Evolutionary conservation across 164 flowering plant species (phyloP).

Genomic region (Dillenia suffruticosa): DNA sequence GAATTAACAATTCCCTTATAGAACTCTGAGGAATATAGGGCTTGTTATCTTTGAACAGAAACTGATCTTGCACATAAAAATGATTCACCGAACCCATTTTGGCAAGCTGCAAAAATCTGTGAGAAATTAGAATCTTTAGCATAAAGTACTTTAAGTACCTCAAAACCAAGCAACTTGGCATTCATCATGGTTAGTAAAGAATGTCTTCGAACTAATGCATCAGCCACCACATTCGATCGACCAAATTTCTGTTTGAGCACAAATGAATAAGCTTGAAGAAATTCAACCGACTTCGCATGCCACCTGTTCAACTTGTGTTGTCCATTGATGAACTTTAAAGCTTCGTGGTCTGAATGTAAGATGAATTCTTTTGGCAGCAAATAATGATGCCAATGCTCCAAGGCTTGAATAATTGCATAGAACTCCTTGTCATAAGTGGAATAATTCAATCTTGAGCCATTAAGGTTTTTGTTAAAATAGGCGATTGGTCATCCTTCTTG

Average conservation of each 20-base stretch:
- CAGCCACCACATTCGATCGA: too few relatives aligned
- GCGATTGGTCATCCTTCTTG: background rate
- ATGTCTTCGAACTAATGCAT: too few relatives aligned
- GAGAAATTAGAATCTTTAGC: too few relatives aligned
- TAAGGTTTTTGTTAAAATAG: background rate
- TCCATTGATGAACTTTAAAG: background rate
- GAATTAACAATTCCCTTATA: conserved; percentile 5
- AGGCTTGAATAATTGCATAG: background rate
- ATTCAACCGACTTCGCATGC: too few relatives aligned
- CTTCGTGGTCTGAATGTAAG: conserved; percentile 10
- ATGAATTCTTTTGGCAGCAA: background rate
- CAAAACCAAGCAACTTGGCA: too few relatives aligned
- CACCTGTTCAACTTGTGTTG: conserved; percentile 4
- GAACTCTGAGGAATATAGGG: conserved; percentile 11
- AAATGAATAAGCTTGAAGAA: too few relatives aligned
- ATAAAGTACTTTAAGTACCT: too few relatives aligned
- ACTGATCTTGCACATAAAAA: conserved; percentile 7
- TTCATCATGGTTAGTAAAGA: too few relatives aligned
- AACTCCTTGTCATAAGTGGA: background rate
- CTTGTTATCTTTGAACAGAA: conserved; percentile 7
- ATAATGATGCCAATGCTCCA: background rate
- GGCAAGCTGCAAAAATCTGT: too few relatives aligned
- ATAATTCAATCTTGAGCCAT: too few relatives aligned
- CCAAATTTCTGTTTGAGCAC: too few relatives aligned
- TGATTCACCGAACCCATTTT: too few relatives aligned